Percentiles rank a stretch among this genome's conserved stretches.
These are phyloP conservation scores for Epichloe hybrida DNA, from an alignment of 2,329 filamentous ascomycete species.

Conservation along the genomic window DNA sequence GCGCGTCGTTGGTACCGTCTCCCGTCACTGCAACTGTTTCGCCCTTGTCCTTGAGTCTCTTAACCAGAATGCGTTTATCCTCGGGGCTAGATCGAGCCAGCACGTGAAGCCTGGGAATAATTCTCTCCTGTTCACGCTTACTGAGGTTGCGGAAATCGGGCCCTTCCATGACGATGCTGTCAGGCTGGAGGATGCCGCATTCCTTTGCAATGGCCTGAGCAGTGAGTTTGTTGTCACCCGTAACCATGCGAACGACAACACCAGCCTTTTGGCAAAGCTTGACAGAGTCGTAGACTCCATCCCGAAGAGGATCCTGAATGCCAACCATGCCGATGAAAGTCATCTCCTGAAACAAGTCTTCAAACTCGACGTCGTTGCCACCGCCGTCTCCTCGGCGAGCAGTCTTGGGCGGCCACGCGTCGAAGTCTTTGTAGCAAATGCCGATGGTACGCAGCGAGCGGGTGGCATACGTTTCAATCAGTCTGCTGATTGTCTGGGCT, in stretches of 20 bases:
- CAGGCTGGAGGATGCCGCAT: constrained; percentile 58
- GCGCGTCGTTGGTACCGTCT: constrained; percentile 74
- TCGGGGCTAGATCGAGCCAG: constrained; percentile 63
- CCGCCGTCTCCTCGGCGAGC: constrained; percentile 41
- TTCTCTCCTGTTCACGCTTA: constrained; percentile 48
- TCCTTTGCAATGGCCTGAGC: constrained; percentile 68
- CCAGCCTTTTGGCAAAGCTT: constrained; percentile 60
- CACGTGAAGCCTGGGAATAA: constrained; percentile 57
- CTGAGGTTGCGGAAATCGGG: constrained; percentile 63
- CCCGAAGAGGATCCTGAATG: constrained; percentile 68
- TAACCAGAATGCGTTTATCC: constrained; percentile 62
- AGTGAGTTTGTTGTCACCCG: constrained; percentile 68
- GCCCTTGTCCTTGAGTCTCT: constrained; percentile 55
- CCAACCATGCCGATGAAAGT: constrained; percentile 57
- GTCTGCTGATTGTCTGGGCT: constrained; percentile 41
- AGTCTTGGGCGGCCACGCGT: constrained; percentile 65
- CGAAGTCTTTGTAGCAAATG: constrained; percentile 71
- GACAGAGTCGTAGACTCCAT: constrained; percentile 62
- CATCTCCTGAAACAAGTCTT: constrained; percentile 55
- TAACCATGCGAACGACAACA: constrained; percentile 74
- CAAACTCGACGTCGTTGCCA: constrained; percentile 48
- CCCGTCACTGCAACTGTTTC: constrained; percentile 75
- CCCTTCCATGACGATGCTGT: constrained; percentile 63
- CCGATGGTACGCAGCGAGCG: constrained; percentile 75
- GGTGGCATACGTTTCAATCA: constrained; percentile 67